Base-by-base conservation (phyloP, 1,284 basidiomycete species). In the Sanghuangporus sanghuang region DNA sequence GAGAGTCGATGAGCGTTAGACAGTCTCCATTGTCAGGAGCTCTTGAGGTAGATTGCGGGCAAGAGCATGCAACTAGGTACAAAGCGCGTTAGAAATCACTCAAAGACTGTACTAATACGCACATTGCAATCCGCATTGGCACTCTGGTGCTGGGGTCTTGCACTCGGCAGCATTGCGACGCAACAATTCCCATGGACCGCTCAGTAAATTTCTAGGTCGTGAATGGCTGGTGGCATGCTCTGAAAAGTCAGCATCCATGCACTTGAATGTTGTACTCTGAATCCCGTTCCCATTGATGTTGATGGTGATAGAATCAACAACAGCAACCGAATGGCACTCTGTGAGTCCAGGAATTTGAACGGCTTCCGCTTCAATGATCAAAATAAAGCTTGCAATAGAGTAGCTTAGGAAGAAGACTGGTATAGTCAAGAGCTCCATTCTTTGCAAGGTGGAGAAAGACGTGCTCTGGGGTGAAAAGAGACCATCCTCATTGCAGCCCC, bases 21-120 rank as follows among this genome's bases (percentile, higher is more conserved):
- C 71, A 74, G 61, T 73, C 73, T 1, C 70, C 67, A 7, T 67
- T 66, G 18, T 40, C 64, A 18, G 72, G 72, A 39, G 71, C 69
- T n/a, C 69, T 67, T 6, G 48, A 39, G 23, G 63, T 60, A 36
- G 56, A 35, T 36, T 60, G 42, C 21, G 54, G 48, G 53, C 63
- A 64, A n/a, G 55, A 49, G n/a, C 71, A 72, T 32, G 64, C 44
- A 46, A 67, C 62, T 27, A 21, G 1, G 42, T 3, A 42, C 9
- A 27, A 54, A n/a, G 11, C 21, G 4, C 27, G n/a, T 23, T 6
- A 16, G 9, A 14, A 14, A 18, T 49, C n/a, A 21, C 11, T 18
- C 11, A 23, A 23, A 49, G 14, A 3, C 18, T 9, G 11, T 21
- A 49, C 48, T 27, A n/a, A 48, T 55, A 67, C 69, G 62, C 35